These are phyloP conservation scores for Kodamaea leandrae DNA, from an alignment of 805 yeast species.

Conservation along the genomic window DNA sequence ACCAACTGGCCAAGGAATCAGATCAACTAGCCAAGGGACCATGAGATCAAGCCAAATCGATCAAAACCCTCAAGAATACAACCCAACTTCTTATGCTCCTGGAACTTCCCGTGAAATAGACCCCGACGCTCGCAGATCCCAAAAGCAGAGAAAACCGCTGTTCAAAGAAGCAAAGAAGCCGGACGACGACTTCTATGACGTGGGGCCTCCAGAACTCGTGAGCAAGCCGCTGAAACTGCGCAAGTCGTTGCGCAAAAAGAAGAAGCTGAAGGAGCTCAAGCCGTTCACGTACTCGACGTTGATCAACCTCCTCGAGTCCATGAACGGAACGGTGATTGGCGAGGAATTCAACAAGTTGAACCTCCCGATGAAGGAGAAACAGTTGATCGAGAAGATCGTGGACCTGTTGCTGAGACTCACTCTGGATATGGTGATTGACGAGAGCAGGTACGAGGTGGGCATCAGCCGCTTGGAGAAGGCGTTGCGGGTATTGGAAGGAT, in stretches of 20 bases:
- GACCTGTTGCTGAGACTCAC: conserved; percentile 83
- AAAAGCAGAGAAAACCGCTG: not conserved
- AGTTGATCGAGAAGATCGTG: conserved; percentile 77
- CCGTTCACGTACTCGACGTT: conserved; percentile 46
- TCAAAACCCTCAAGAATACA: too few species aligned
- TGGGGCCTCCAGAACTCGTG: conserved; percentile 34
- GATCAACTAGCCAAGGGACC: too few species aligned
- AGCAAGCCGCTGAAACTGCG: conserved; percentile 28
- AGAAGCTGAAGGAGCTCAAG: conserved; percentile 19
- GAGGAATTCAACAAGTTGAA: conserved; percentile 73
- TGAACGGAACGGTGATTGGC: conserved; percentile 61
- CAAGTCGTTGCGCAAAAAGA: conserved; percentile 17
- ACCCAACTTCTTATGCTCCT: too few species aligned
- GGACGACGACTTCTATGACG: conserved; percentile 35
- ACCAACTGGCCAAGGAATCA: too few species aligned
- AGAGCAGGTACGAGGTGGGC: conserved; percentile 76
- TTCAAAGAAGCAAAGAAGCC: not conserved
- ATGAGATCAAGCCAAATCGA: too few species aligned
- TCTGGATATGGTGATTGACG: conserved; percentile 87
- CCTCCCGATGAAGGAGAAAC: conserved; percentile 72
- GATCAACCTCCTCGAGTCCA: conserved; percentile 52
- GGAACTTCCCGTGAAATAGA: too few species aligned
- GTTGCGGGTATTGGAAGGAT: conserved; percentile 84
- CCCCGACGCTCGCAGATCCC: too few species aligned
- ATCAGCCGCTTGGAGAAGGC: conserved; percentile 77